phyloP scores from a whole-genome alignment of 2,329 filamentous ascomycete species.

The Triangularia verruculosa region DNA sequence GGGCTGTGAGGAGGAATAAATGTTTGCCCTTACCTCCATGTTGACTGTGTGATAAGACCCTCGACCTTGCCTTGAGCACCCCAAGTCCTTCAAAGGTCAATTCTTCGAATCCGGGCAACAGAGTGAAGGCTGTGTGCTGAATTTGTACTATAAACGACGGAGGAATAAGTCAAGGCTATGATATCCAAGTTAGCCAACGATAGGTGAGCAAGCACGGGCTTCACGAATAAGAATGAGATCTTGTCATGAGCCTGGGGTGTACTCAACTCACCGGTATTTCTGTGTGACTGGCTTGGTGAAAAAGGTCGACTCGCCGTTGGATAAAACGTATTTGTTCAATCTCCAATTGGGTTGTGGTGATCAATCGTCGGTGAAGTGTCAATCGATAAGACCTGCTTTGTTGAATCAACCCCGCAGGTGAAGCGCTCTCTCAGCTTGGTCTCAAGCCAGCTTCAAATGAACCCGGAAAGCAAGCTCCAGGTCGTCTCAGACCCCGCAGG shows the following conservation, averaged over 20 bases:
- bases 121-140: not conserved
- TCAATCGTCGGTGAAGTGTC: not conserved
- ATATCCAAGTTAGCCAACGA: not conserved
- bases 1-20: not conserved
- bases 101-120: not conserved
- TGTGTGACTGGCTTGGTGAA: not conserved
- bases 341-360: not conserved
- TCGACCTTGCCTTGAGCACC: not conserved
- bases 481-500: not conserved
- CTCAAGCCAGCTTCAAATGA: not conserved
- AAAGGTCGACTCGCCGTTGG: not conserved
- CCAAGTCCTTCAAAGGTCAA: not conserved
- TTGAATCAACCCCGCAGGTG: not conserved
- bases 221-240: not conserved
- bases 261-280: not conserved
- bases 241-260: not conserved
- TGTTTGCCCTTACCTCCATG: constrained; percentile 15
- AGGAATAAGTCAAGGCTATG: not conserved
- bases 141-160: not conserved
- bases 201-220: not conserved
- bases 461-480: not conserved
- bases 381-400: not conserved
- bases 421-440: not conserved
- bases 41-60: not conserved
- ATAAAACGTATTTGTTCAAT: not conserved